These are phyloP conservation scores for Xylaria sp. DNA, from an alignment of 2,329 filamentous ascomycete genomes.

Conservation along the genomic window DNA sequence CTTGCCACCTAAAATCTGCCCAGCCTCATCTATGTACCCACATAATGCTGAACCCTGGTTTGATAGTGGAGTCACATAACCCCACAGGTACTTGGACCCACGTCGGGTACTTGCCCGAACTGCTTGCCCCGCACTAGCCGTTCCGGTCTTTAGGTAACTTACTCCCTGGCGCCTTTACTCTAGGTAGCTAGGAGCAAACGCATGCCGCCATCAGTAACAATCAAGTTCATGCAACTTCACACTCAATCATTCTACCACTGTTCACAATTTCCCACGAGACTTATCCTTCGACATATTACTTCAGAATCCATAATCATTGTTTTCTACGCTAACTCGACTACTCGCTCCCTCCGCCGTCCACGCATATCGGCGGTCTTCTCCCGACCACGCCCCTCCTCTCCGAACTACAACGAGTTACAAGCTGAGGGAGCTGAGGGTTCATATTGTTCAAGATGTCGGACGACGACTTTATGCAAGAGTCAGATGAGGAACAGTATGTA, in stretches of 20 bases:
- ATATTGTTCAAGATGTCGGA: slow-evolving; percentile 73
- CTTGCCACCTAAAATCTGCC: slow-evolving; percentile 28
- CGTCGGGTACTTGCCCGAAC: neutral
- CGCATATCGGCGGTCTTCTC: neutral
- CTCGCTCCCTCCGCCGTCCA: neutral
- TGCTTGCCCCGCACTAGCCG: slow-evolving; percentile 35
- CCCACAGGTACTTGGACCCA: neutral
- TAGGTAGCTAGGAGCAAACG: slow-evolving; percentile 3
- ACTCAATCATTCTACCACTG: slow-evolving; percentile 1
- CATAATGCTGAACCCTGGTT: neutral
- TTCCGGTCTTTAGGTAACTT: slow-evolving; percentile 1
- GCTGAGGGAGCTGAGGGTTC: neutral
- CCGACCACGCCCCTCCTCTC: neutral
- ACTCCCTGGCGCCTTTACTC: neutral
- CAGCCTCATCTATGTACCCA: slow-evolving; percentile 21
- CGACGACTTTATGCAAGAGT: slow-evolving; percentile 95
- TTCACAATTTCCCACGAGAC: neutral
- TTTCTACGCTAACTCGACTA: neutral
- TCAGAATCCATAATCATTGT: neutral
- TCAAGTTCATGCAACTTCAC: slow-evolving; percentile 12
- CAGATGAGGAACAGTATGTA: slow-evolving; percentile 81
- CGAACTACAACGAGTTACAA: neutral
- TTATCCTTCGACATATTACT: neutral
- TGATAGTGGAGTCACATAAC: neutral
- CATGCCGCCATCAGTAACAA: slow-evolving; percentile 10